Conservation (phyloP, 2,329 filamentous ascomycete species). For the Sporothrix brunneoviolacea region DNA sequence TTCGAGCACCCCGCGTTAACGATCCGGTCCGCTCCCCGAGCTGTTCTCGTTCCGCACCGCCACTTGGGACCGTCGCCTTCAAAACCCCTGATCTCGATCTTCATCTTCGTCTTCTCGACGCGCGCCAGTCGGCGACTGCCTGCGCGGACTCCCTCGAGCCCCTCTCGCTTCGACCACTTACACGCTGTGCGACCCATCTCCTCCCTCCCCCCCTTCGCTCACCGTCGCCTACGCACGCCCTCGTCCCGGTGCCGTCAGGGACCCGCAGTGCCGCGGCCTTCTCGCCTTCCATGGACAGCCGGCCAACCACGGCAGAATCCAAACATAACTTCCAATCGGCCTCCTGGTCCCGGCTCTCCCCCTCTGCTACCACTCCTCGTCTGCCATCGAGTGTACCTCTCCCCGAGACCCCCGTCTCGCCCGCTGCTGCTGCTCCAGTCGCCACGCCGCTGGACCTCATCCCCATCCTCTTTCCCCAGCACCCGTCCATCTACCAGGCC, state of each 20-base stretch:
- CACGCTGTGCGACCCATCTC: neutral
- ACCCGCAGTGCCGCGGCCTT: conserved; percentile 13
- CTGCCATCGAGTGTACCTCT: conserved; percentile 16
- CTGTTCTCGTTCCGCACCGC: too few species aligned
- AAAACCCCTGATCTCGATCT: too few species aligned
- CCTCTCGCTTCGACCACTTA: neutral
- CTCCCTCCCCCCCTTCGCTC: neutral
- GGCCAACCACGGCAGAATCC: conserved; percentile 42
- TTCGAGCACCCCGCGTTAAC: neutral
- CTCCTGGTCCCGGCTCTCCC: conserved; percentile 33
- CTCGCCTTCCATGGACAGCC: conserved; percentile 43
- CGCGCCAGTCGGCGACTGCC: neutral
- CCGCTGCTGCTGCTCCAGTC: conserved; percentile 16
- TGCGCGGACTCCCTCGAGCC: neutral
- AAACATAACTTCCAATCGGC: conserved; percentile 40
- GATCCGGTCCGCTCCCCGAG: neutral
- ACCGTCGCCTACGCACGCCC: neutral
- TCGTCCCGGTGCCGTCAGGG: conserved; percentile 9
- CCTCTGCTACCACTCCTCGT: conserved; percentile 21
- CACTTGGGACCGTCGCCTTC: too few species aligned
- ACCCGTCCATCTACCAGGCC: conserved; percentile 53
- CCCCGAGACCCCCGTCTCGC: conserved; percentile 21
- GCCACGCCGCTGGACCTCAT: conserved; percentile 41
- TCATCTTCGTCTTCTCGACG: neutral
- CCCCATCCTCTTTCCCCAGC: conserved; percentile 52